These are phyloP conservation scores for Cordyceps pruinosa DNA, from an alignment of 2,329 filamentous ascomycete genomes.

Conservation along the genomic window DNA sequence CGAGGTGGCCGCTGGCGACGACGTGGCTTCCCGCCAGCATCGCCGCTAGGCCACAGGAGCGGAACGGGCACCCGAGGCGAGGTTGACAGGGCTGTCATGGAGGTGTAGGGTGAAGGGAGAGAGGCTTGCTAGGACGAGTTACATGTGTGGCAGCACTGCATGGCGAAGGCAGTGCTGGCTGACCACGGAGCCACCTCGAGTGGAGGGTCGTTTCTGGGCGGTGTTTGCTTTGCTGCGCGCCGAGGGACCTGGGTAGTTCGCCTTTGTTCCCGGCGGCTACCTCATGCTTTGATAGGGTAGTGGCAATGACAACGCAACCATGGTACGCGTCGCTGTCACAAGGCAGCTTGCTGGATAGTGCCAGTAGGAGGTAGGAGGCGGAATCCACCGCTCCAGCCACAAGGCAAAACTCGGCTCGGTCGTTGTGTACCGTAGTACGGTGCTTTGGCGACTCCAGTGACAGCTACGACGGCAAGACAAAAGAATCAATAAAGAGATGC, in stretches of 20 bases:
- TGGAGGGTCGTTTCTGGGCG: not conserved
- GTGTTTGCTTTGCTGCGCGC: not conserved
- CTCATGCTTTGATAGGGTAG: not conserved
- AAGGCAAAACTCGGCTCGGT: not conserved
- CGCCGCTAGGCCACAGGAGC: not conserved
- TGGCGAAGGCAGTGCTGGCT: not conserved
- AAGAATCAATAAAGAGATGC: too few relatives aligned
- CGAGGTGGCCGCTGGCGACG: not conserved
- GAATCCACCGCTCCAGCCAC: slow-evolving; percentile 3
- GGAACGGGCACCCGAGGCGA: not conserved
- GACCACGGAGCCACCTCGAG: not conserved
- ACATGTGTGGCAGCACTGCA: not conserved
- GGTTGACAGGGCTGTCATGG: not conserved
- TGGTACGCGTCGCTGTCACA: slow-evolving; percentile 1
- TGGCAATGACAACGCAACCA: slow-evolving; percentile 1
- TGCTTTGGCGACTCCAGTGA: not conserved
- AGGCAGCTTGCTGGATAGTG: not conserved
- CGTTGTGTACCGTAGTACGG: not conserved
- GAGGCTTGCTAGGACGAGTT: not conserved
- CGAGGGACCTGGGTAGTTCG: not conserved
- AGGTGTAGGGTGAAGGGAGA: not conserved
- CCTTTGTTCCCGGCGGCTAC: not conserved
- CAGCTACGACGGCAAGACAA: not conserved
- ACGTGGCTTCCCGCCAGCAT: not conserved
- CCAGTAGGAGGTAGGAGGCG: too few relatives aligned